These are phyloP conservation scores for Curvularia hawaiiensis DNA, from an alignment of 2,329 filamentous ascomycete genomes.

Conservation along the genomic window DNA sequence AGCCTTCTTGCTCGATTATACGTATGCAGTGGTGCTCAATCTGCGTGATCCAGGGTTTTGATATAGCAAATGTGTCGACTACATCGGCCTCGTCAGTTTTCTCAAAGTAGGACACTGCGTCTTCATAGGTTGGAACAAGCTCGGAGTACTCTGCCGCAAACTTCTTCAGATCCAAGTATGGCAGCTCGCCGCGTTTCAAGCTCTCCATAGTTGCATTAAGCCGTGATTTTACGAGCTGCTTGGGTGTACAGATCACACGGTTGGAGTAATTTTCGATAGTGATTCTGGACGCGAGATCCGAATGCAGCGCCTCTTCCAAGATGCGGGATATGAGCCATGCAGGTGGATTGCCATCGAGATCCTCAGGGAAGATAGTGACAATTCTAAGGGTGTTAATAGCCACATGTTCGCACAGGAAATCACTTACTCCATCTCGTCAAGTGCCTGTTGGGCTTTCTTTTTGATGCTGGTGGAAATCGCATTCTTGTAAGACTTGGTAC, in stretches of 20 bases:
- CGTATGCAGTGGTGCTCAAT: slow-evolving; percentile 20
- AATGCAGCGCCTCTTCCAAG: slow-evolving; percentile 17
- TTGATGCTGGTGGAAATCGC: slow-evolving; percentile 3
- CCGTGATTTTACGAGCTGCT: slow-evolving; percentile 22
- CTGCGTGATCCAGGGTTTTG: slow-evolving; percentile 27
- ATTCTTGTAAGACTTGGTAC: slow-evolving; percentile 17
- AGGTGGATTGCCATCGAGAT: slow-evolving; percentile 32
- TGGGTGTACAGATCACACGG: slow-evolving; percentile 31
- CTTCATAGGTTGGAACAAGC: slow-evolving; percentile 23
- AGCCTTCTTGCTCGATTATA: slow-evolving; percentile 23
- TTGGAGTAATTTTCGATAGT: slow-evolving; percentile 19
- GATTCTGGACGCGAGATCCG: slow-evolving; percentile 20
- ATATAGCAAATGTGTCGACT: slow-evolving; percentile 30
- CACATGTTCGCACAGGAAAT: not conserved
- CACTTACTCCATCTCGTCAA: slow-evolving; percentile 25
- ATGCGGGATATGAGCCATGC: slow-evolving; percentile 28
- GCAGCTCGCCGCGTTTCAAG: slow-evolving; percentile 26
- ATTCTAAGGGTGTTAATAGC: slow-evolving; percentile 16
- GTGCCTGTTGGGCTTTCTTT: slow-evolving; percentile 14
- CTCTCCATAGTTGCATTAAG: slow-evolving; percentile 24
- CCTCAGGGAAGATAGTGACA: slow-evolving; percentile 20
- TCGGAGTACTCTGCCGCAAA: slow-evolving; percentile 25
- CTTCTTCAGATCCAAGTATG: slow-evolving; percentile 28
- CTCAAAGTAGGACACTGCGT: slow-evolving; percentile 20
- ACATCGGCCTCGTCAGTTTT: slow-evolving; percentile 17